Base-by-base conservation (phyloP, 257 asterid genomes). In the Lavandula angustifolia region DNA sequence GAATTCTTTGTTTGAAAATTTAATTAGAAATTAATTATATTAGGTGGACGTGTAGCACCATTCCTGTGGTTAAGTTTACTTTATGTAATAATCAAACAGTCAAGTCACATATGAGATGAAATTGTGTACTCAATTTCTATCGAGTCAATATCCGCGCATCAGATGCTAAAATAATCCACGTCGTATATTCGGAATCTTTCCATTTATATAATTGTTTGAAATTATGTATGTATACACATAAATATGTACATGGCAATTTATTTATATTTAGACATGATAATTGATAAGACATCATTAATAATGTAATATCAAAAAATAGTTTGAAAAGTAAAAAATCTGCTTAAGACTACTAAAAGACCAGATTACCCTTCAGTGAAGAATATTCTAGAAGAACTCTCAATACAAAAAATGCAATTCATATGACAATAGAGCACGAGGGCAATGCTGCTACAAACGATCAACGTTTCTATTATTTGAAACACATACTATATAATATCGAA, bases 1-100 rank as follows among this genome's bases (percentile, higher is more conserved):
- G 62, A 71, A 71, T 47, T 72, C 50, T 29, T 18, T 9, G 48
- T 57, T 65, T 65, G 72, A 58, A 57, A 64, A 57, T 65, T 72
- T 63, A 72, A 50, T 34, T 38, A 31, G 4, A 40, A 31, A 49
- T 40, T 34, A 54, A 62, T 62, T 50, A 37, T 27, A 16, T 43
- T 16, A 38, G 77, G 67, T 72, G 56, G 62, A 42, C 41, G n/a
- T 22, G 50, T 35, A 32, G 31, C 37, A 56, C 3, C 13, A 34
- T 4, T 63, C 66, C 14, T 55, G 60, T 56, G 54, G 62, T 54
- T 42, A 14, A 13, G 22, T 32, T 10, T 56, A 56, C 51, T 56
- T 57, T 35, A 40, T 57, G 46, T 37, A 17, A 34, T 57, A 57
- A 14, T 44, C 13, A 9, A 37, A 7, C 12, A 62, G 60, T 54